Conservation (phyloP, 805 yeast species). For the Pichia scutulata region DNA sequence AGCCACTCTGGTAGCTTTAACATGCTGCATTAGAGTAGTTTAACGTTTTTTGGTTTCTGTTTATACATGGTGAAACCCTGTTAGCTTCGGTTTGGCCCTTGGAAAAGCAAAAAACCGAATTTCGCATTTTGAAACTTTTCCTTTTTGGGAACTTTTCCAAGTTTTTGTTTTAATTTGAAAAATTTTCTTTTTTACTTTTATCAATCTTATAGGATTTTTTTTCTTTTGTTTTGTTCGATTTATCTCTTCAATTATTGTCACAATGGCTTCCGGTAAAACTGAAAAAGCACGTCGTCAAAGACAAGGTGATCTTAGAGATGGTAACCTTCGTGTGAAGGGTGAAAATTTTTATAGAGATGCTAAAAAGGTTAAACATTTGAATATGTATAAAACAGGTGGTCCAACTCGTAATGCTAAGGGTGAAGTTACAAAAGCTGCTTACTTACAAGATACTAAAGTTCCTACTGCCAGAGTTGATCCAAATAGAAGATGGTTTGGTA, state of each 20-base stretch:
- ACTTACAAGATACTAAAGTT: conserved; percentile 74
- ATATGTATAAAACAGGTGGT: conserved; percentile 89
- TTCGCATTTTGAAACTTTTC: neutral
- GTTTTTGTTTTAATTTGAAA: neutral
- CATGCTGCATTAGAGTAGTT: neutral
- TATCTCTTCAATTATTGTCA: neutral
- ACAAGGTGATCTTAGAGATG: conserved; percentile 76
- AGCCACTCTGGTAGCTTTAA: neutral
- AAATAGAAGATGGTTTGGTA: conserved; percentile 95
- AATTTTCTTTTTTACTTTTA: neutral
- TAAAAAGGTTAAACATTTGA: conserved; percentile 79
- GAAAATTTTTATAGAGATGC: conserved; percentile 96
- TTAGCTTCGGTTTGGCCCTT: neutral
- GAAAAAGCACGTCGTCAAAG: conserved; percentile 83
- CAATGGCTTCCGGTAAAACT: conserved; percentile 90
- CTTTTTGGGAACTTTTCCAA: neutral
- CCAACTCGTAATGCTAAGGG: conserved; percentile 84
- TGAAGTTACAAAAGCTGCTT: conserved; percentile 80
- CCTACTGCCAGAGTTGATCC: conserved; percentile 95
- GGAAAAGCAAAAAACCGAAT: neutral
- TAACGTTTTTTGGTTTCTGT: too few relatives aligned
- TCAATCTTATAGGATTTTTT: neutral
- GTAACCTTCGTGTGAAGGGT: conserved; percentile 90
- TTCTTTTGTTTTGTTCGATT: neutral
- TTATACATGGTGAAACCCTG: neutral